A percentile compares a stretch with the other conserved stretches of the same genome.
Evolutionary conservation across 345 rosid species (phyloP).

Genomic region (Leavenworthia alabamica): DNA sequence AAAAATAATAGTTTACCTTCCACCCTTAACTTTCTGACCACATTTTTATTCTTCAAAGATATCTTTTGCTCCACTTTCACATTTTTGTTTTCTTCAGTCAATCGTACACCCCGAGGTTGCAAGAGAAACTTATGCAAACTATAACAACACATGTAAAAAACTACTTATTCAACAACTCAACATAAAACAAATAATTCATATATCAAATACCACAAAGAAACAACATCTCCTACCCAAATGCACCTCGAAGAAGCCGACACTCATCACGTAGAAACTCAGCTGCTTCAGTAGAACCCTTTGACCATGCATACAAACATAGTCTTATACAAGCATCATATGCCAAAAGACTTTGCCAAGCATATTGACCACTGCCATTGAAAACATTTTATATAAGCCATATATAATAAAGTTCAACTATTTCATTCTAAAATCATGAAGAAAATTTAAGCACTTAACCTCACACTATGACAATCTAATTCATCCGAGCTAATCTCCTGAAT

Average conservation of each 20-base stretch:
- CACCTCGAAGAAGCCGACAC: conserved; percentile 78
- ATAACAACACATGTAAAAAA: conserved; percentile 2
- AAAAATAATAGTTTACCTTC: conserved; percentile 53
- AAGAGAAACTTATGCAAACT: conserved; percentile 78
- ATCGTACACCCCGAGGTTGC: conserved; percentile 69
- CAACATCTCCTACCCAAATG: conserved; percentile 69
- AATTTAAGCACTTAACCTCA: conserved; percentile 44
- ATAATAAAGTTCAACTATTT: background rate
- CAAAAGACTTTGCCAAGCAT: conserved; percentile 88
- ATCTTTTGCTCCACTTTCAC: conserved; percentile 41
- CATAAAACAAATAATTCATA: background rate
- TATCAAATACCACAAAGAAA: background rate
- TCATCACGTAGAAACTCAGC: conserved; percentile 87
- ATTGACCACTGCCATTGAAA: conserved; percentile 52
- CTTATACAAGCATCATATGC: conserved; percentile 97
- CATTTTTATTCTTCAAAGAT: conserved; percentile 48
- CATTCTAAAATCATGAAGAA: background rate
- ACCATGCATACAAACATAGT: conserved; percentile 75
- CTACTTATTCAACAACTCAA: background rate
- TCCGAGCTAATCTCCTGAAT: conserved; percentile 46
- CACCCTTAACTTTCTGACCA: conserved; percentile 72
- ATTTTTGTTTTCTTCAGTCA: conserved; percentile 36
- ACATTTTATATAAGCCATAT: background rate
- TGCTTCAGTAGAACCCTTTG: conserved; percentile 82
- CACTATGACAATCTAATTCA: conserved; percentile 39